Evolutionary conservation across 2,329 filamentous ascomycete species (phyloP).

Genomic region (Colletotrichum sp.): DNA sequence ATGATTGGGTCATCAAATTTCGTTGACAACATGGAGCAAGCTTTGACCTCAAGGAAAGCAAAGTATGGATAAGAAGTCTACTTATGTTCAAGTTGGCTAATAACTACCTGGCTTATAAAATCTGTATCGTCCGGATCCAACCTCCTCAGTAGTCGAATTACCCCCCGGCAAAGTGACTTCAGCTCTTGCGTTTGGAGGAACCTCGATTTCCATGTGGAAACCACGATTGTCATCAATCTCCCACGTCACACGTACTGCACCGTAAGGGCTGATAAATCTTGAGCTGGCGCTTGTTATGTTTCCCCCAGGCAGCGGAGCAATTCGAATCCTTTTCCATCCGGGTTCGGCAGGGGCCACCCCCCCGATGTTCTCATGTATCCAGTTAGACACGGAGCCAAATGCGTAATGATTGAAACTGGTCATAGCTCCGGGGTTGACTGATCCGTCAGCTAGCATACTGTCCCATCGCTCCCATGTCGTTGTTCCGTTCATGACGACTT

Average conservation of each 20-base stretch:
- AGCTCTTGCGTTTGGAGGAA: neutral
- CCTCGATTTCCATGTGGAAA: neutral
- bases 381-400: conserved; percentile 50
- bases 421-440: conserved; percentile 51
- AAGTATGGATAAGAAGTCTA: neutral
- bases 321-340: conserved; percentile 41
- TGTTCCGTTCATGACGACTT: conserved; percentile 49
- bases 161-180: neutral
- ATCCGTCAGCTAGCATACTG: conserved; percentile 45
- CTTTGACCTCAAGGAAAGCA: neutral
- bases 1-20: no score
- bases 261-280: conserved; percentile 34
- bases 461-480: conserved; percentile 60
- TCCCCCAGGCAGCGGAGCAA: conserved; percentile 39
- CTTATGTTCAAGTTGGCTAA: neutral
- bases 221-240: conserved; percentile 13
- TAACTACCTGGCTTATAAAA: neutral
- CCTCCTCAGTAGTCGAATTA: neutral
- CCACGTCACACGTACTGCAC: conserved; percentile 32
- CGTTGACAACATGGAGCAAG: neutral
- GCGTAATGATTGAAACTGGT: conserved; percentile 57
- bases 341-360: conserved; percentile 42
- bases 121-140: neutral
- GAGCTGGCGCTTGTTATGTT: conserved; percentile 37
- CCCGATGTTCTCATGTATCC: conserved; percentile 48